phyloP scores from a whole-genome alignment of 1,284 basidiomycete species.

The Tylopilus orsonianus region DNA sequence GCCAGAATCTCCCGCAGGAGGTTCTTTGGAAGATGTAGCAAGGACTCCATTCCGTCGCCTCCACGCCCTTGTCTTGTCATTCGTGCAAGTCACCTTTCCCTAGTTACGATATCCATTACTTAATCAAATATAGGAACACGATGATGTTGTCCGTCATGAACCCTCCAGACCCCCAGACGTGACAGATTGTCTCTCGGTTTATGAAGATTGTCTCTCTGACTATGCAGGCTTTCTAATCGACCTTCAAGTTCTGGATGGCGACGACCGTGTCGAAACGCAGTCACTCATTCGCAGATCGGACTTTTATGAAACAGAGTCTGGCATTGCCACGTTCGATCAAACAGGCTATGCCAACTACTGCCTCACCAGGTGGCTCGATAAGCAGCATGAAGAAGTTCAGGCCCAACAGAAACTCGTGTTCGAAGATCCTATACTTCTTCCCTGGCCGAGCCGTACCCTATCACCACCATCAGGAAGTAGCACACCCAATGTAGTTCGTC shows the following conservation, averaged over 20 bases:
- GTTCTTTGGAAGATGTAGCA: constrained; percentile 22
- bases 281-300: constrained; percentile 20
- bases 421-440: constrained; percentile 20
- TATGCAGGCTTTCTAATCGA: constrained; percentile 22
- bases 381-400: constrained; percentile 24
- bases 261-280: constrained; percentile 9
- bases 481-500: not conserved
- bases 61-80: constrained; percentile 30
- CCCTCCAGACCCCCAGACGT: constrained; percentile 1
- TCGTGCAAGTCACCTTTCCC: constrained; percentile 21
- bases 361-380: constrained; percentile 30
- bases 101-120: not conserved
- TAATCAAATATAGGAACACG: constrained; percentile 14
- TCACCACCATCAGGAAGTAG: constrained; percentile 5
- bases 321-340: constrained; percentile 29
- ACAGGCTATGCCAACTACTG: constrained; percentile 30
- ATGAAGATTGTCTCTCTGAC: constrained; percentile 31
- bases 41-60: constrained; percentile 16
- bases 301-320: constrained; percentile 33
- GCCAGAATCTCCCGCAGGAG: constrained; percentile 23
- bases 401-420: constrained; percentile 22
- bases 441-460: constrained; percentile 20
- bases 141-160: not conserved
- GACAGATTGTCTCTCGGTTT: constrained; percentile 26
- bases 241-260: constrained; percentile 21